Evolutionary conservation across 1,284 basidiomycete genomes (phyloP), one percentile per base, ranked within the genome.

Genomic region (Puccinia horiana): DNA sequence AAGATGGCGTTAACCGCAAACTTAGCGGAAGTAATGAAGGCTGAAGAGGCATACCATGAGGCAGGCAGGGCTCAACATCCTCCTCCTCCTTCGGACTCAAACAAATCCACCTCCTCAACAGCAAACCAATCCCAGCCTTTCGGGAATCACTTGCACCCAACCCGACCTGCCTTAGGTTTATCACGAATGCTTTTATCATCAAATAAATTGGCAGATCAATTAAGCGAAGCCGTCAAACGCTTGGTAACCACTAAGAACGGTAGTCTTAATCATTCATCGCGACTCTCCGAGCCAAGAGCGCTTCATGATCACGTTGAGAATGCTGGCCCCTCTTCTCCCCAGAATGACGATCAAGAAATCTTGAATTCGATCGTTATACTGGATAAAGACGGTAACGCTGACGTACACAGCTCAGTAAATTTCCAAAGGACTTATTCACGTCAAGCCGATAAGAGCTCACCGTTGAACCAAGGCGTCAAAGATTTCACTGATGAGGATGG

Each of bases 401-500:
- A 20, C 40, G 6, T 23, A 35, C 42, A 37, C 16, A 35, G 37
- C 65, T 94, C 93, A 0, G 91, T 92, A 32, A 94, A 95, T 85
- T 94, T 93, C 8, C 94, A 95, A 83, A 91, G 92, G 16, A 92
- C 92, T 3, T 93, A 96, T 82, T 92, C 94, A 49, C 93, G 94
- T 84, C 94, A 96, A 85, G 95, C 95, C 88, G 86, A 86, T 35
- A 88, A 89, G 1, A 92, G 92, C 83, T 95, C 94, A 12, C 93
- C 94, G 6, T 88, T 96, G 83, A 96, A 96, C 88, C 95, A 95
- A 88, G 93, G 94, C 18, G 93, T 94, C 86, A 92, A 82, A n/a
- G 83, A 93, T 92, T 96, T 96, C 88, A 96, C 94, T 35, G 94
- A 96, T 87, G 90, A 93, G 0, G 93, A 96, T 87, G 94, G 94